Evolutionary conservation across 2,329 filamentous ascomycete genomes (phyloP).

Genomic region (Aschersonia sp.): DNA sequence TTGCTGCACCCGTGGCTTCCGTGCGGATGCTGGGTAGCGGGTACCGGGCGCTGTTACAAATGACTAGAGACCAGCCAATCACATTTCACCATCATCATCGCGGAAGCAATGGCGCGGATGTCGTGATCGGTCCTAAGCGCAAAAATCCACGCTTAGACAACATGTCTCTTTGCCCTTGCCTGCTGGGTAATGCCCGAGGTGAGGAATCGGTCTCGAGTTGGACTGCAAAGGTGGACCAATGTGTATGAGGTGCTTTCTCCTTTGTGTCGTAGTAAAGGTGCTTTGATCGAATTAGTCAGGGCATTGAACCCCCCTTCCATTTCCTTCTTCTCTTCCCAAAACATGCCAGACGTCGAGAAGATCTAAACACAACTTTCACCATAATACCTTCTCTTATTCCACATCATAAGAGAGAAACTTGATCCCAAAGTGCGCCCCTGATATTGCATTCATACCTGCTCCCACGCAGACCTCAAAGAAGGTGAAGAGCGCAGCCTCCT

Average conservation of each 20-base stretch:
- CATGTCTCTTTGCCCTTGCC: neutral
- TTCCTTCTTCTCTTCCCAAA: neutral
- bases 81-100: slow-evolving; percentile 17
- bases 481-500: too few species aligned
- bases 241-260: slow-evolving; percentile 2
- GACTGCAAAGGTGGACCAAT: neutral
- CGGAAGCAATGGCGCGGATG: slow-evolving; percentile 37
- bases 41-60: slow-evolving; percentile 5
- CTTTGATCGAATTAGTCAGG: neutral
- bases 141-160: slow-evolving; percentile 11
- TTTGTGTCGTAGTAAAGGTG: neutral
- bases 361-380: neutral
- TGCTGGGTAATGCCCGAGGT: neutral
- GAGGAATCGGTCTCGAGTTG: neutral
- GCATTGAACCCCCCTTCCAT: neutral
- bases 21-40: slow-evolving; percentile 1
- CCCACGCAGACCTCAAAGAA: too few species aligned
- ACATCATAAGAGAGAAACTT: too few species aligned
- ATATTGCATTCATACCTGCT: too few species aligned
- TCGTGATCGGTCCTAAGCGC: slow-evolving; percentile 30
- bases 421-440: too few species aligned
- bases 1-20: too few species aligned
- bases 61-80: slow-evolving; percentile 19
- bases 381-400: neutral
- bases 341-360: neutral